These are phyloP conservation scores for Podaxis sp. DNA, from an alignment of 768 basidiomycete species.

Conservation along the genomic window DNA sequence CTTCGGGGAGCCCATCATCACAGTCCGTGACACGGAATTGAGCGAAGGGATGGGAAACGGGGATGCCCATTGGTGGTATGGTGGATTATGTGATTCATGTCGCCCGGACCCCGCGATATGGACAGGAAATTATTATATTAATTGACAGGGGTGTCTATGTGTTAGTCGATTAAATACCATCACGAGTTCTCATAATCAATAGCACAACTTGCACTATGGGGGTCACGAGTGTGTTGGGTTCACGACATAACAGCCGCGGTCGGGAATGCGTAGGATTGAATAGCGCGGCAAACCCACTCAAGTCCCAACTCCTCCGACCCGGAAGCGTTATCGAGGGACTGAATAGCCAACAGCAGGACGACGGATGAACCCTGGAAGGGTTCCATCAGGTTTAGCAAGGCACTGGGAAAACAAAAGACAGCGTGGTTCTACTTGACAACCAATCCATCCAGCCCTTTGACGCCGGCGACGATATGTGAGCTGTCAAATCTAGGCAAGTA, in stretches of 20 bases:
- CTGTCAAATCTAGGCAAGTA: not conserved
- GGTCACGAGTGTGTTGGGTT: not conserved
- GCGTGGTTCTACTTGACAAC: not conserved
- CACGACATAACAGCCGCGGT: not conserved
- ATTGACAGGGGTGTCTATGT: not conserved
- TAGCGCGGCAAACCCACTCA: not conserved
- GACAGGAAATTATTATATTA: not conserved
- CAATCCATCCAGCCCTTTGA: not conserved
- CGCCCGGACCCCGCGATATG: not conserved
- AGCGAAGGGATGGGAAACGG: not conserved
- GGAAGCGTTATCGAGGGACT: not conserved
- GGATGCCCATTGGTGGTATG: not conserved
- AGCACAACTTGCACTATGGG: not conserved
- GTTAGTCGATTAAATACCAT: too few relatives aligned
- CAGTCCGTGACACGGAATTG: not conserved
- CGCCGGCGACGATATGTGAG: not conserved
- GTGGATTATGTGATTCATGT: slow-evolving; percentile 10
- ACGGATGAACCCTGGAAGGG: not conserved
- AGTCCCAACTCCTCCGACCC: slow-evolving; percentile 1
- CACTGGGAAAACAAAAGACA: not conserved
- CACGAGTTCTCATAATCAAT: too few relatives aligned
- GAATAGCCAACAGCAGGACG: not conserved
- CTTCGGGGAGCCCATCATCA: not conserved
- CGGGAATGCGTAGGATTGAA: not conserved
- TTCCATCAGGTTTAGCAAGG: not conserved